Conservation (phyloP, 202 grass and related monocot species). For the Miscanthus sacchariflorus region DNA sequence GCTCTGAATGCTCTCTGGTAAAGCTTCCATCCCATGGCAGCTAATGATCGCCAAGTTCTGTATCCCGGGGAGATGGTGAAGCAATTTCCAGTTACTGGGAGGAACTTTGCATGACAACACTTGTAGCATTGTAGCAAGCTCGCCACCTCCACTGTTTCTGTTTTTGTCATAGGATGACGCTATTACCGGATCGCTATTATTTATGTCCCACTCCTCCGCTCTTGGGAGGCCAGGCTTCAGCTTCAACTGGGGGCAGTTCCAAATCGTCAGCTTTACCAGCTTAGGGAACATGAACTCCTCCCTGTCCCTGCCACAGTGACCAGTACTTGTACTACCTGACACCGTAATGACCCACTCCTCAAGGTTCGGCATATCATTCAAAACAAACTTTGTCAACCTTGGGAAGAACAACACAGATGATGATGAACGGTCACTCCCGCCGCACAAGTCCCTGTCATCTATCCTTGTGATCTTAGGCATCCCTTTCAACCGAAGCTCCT, state of each 20-base stretch:
- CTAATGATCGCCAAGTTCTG: slow-evolving; percentile 13
- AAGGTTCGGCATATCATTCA: slow-evolving; percentile 29
- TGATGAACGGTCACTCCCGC: neutral
- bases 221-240: slow-evolving; percentile 14
- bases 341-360: slow-evolving; percentile 25
- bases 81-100: slow-evolving; percentile 3
- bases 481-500: slow-evolving; percentile 24
- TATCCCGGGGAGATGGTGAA: neutral
- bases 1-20: slow-evolving; percentile 1
- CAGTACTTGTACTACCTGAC: neutral
- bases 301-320: neutral
- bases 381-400: slow-evolving; percentile 21
- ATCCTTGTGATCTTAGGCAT: slow-evolving; percentile 25
- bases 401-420: neutral
- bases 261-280: slow-evolving; percentile 11
- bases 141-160: neutral
- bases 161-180: neutral
- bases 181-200: slow-evolving; percentile 20
- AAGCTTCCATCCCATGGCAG: slow-evolving; percentile 27
- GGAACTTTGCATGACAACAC: slow-evolving; percentile 8
- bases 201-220: slow-evolving; percentile 21
- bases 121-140: neutral
- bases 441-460: neutral
- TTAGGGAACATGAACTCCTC: slow-evolving; percentile 33
- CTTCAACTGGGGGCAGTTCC: slow-evolving; percentile 20